Evolutionary conservation across 305 asterid genomes (phyloP).

Genomic region (Fraxinus paxiana): DNA sequence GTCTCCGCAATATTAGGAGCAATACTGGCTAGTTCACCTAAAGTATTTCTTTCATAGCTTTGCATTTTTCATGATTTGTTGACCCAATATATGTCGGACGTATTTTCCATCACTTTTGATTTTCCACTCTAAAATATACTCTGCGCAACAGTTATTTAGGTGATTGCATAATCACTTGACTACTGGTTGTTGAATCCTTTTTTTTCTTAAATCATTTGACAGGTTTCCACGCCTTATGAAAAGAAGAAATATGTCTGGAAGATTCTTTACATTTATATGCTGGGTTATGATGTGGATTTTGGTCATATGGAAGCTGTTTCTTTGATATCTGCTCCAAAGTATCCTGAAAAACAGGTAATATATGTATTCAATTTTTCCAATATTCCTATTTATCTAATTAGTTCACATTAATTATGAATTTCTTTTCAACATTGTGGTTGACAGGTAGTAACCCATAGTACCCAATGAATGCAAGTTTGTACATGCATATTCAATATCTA

Average conservation of each 20-base stretch:
- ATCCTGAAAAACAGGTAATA: constrained; percentile 96
- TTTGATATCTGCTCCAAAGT: constrained; percentile 94
- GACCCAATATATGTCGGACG: neutral
- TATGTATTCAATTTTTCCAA: neutral
- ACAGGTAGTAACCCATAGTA: neutral
- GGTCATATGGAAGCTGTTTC: constrained; percentile 99
- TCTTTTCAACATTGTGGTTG: neutral
- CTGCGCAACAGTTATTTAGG: constrained; percentile 1
- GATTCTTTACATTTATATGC: constrained; percentile 97
- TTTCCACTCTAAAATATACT: neutral
- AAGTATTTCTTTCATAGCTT: neutral
- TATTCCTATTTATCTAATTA: constrained; percentile 5
- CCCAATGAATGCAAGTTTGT: neutral
- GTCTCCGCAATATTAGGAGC: neutral
- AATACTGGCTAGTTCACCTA: neutral
- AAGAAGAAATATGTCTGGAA: constrained; percentile 99
- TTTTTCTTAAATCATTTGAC: constrained; percentile 24
- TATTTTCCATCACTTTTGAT: neutral
- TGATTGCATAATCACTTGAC: constrained; percentile 8
- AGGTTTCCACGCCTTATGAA: constrained; percentile 90
- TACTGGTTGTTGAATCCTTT: constrained; percentile 12
- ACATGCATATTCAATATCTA: neutral
- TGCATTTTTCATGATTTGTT: neutral
- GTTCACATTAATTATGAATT: neutral
- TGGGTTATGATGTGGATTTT: constrained; percentile 98